These are phyloP conservation scores for Ophiostoma quercus DNA, from an alignment of 2,329 filamentous ascomycete species.

Conservation along the genomic window DNA sequence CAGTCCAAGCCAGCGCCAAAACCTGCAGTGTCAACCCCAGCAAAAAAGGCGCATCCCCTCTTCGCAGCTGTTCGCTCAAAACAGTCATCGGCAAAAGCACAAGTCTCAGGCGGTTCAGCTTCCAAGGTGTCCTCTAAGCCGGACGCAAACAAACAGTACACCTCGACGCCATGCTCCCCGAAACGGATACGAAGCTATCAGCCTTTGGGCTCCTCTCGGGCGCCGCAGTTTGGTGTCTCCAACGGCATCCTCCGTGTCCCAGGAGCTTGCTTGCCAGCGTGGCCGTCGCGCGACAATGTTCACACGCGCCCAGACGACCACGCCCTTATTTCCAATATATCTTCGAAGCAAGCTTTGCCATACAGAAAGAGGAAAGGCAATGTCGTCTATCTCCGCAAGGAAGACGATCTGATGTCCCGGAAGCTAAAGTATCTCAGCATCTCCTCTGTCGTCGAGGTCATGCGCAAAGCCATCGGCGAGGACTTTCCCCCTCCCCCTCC, in stretches of 20 bases:
- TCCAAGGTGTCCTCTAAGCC: slow-evolving; percentile 26
- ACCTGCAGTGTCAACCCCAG: neutral
- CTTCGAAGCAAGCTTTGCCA: neutral
- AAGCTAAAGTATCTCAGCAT: slow-evolving; percentile 40
- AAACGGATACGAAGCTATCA: slow-evolving; percentile 36
- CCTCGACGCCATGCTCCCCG: slow-evolving; percentile 51
- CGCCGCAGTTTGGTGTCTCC: slow-evolving; percentile 43
- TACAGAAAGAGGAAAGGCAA: slow-evolving; percentile 49
- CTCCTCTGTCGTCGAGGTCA: slow-evolving; percentile 32
- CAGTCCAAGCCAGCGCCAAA: neutral
- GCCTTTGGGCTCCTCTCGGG: slow-evolving; percentile 30
- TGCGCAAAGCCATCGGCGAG: slow-evolving; percentile 37
- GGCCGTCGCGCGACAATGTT: slow-evolving; percentile 60
- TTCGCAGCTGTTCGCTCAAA: slow-evolving; percentile 54
- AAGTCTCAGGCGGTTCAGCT: slow-evolving; percentile 24
- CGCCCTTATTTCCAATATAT: too few relatives aligned
- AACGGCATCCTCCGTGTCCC: slow-evolving; percentile 53
- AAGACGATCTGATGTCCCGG: slow-evolving; percentile 42
- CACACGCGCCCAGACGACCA: slow-evolving; percentile 44
- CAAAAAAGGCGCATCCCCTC: slow-evolving; percentile 53
- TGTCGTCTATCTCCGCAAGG: slow-evolving; percentile 37
- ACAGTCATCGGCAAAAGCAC: slow-evolving; percentile 15
- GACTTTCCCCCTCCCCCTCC: slow-evolving; percentile 43
- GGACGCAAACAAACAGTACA: slow-evolving; percentile 39
- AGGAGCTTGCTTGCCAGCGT: slow-evolving; percentile 61